Evolutionary conservation across 225 moss, liverwort and hornwort genomes (phyloP).

Genomic region (Bryum argenteum): DNA sequence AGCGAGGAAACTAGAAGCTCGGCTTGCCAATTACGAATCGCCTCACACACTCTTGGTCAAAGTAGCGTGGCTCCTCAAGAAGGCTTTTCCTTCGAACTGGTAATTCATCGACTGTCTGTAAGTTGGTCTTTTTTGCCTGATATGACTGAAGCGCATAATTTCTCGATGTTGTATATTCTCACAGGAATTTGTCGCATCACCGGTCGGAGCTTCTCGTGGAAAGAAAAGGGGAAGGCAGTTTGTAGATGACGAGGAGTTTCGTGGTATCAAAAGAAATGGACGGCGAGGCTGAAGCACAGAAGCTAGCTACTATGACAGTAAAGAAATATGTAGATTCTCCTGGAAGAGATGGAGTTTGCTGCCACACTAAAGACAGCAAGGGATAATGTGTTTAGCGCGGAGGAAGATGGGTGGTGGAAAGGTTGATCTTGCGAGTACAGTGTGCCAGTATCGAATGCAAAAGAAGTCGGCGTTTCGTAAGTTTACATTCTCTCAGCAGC

Average conservation of each 20-base stretch:
- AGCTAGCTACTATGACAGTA: constrained; percentile 32
- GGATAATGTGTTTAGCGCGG: background rate
- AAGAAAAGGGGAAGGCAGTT: constrained; percentile 22
- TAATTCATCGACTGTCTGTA: constrained; percentile 16
- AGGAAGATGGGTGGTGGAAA: constrained; percentile 27
- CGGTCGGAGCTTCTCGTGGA: constrained; percentile 14
- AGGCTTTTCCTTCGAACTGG: constrained; percentile 40
- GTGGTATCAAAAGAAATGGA: constrained; percentile 26
- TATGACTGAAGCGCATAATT: background rate
- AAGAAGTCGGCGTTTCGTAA: constrained; percentile 76
- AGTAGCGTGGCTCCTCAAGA: constrained; percentile 23
- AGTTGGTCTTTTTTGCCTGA: background rate
- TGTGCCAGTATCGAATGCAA: constrained; percentile 65
- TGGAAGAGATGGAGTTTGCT: constrained; percentile 34
- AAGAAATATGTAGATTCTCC: constrained; percentile 32
- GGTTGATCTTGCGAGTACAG: constrained; percentile 25
- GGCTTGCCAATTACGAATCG: constrained; percentile 39
- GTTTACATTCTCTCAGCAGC: constrained; percentile 77
- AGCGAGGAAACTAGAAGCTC: constrained; percentile 21
- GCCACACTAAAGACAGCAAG: constrained; percentile 10
- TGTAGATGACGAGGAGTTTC: constrained; percentile 17
- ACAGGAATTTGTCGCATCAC: constrained; percentile 35
- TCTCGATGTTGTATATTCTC: constrained; percentile 18
- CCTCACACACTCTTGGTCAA: constrained; percentile 40
- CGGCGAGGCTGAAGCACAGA: constrained; percentile 48